Conservation (phyloP, 345 rosid species). For the Heritiera fomes region DNA sequence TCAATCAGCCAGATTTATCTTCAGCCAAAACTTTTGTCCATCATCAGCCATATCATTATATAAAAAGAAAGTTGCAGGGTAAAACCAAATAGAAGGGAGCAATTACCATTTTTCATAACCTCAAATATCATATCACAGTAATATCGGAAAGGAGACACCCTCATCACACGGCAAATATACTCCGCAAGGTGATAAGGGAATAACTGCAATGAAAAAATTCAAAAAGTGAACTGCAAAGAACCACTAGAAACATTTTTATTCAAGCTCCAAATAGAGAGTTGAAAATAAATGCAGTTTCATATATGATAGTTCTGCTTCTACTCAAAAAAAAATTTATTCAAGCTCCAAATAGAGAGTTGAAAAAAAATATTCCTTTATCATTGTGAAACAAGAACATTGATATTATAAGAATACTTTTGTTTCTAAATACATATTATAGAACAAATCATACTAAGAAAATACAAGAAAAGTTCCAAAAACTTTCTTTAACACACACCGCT, state of each 20-base stretch:
- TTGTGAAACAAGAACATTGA: not conserved
- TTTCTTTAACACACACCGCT: constrained; percentile 64
- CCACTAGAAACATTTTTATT: not conserved
- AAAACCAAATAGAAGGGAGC: not conserved
- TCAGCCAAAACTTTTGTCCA: not conserved
- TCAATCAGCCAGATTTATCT: not conserved
- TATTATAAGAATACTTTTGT: not conserved
- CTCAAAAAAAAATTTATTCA: not conserved
- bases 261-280: not conserved
- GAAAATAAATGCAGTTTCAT: not conserved
- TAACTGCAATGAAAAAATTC: constrained; percentile 58
- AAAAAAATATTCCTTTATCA: not conserved
- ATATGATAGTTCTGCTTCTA: not conserved
- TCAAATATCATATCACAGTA: constrained; percentile 98
- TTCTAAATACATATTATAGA: not conserved
- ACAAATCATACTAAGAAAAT: constrained; percentile 1
- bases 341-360: not conserved
- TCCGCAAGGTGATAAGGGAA: constrained; percentile 97
- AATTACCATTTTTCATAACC: constrained; percentile 91
- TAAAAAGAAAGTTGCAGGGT: not conserved
- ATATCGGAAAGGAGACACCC: constrained; percentile 96
- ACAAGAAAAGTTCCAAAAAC: constrained; percentile 6
- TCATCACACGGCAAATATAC: constrained; percentile 97
- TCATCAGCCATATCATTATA: not conserved
- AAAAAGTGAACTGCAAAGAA: constrained; percentile 29